Base-by-base conservation (phyloP, 2,329 filamentous ascomycete species). In the Parastagonospora nodorum region DNA sequence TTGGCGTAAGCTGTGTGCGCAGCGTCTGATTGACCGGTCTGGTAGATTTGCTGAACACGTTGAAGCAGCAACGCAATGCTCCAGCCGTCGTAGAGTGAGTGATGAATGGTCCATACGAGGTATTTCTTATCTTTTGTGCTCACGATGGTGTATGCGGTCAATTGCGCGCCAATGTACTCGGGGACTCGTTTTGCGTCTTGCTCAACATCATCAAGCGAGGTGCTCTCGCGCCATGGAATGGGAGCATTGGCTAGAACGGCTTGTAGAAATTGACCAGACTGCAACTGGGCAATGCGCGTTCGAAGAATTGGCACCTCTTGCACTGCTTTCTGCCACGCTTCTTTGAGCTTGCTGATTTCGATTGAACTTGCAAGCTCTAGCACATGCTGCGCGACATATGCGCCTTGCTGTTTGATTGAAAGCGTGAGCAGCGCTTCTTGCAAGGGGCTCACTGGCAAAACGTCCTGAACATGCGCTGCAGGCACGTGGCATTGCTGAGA, bases 361-460 rank as follows among this genome's bases (percentile, higher is more conserved):
- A 79, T 58, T 3, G 67, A 48, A 4, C 62, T 45, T 1, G 72
- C 64, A 2, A 82, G 72, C 4, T 65, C 63, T 42, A 79, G 74
- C 0, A 77, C 61, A 32, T 77, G 75, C 42, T 79, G 76, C 6
- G 77, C 78, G 31, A 81, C 72, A 51, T 82, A 82, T 4, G 78
- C 76, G 11, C 78, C 78, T 10, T 68, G 62, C 37, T 79, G 73
- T 57, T 78, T 77, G 19, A 77, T 68, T 0, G 78, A 79, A n/a
- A 81, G 68, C 1, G 79, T 77, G 43, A 81, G 65, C 1, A 80
- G 63, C 1, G 76, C 78, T 58, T 76, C 74, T 55, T 78, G 76
- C 2, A 78, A 62, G 2, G 75, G 63, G n/a, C 72, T 78, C 14
- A 68, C 73, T 4, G 75, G 75, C 41, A 76, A 74, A 5, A 69